Conservation (phyloP, 352 stramenopile genomes). For the Elongisporangium anandrum region DNA sequence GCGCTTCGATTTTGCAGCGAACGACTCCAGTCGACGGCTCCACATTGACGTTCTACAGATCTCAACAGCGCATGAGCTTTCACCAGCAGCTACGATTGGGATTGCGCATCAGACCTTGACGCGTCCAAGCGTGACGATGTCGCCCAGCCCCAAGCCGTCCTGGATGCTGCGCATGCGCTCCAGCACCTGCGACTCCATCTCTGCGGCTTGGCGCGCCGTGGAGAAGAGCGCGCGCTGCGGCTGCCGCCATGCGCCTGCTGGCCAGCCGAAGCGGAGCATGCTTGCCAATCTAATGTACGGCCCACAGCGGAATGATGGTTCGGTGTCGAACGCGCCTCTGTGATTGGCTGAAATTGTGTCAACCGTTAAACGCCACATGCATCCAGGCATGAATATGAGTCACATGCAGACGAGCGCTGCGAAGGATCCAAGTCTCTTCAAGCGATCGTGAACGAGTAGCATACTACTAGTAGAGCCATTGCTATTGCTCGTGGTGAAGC, state of each 20-base stretch:
- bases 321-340: neutral
- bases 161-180: conserved; percentile 62
- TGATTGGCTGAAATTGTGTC: conserved; percentile 9
- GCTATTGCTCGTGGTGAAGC: too few species aligned
- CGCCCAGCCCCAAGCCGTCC: conserved; percentile 65
- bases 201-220: conserved; percentile 48
- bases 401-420: too few species aligned
- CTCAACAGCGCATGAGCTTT: neutral
- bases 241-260: neutral
- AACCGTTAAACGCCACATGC: too few species aligned
- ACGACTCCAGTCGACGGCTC: conserved; percentile 36
- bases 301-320: neutral
- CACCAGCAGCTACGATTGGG: neutral
- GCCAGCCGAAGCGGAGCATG: neutral
- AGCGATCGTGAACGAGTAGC: too few species aligned
- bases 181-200: conserved; percentile 76
- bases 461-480: too few species aligned
- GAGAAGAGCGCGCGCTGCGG: conserved; percentile 32
- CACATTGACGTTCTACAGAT: conserved; percentile 47
- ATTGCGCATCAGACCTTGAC: conserved; percentile 55
- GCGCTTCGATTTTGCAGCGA: conserved; percentile 69
- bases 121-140: conserved; percentile 72
- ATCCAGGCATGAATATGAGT: too few species aligned
- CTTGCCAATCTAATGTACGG: neutral
- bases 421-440: too few species aligned